Evolutionary conservation across 2,329 filamentous ascomycete genomes (phyloP).

Genomic region (Colletotrichum tabaci): DNA sequence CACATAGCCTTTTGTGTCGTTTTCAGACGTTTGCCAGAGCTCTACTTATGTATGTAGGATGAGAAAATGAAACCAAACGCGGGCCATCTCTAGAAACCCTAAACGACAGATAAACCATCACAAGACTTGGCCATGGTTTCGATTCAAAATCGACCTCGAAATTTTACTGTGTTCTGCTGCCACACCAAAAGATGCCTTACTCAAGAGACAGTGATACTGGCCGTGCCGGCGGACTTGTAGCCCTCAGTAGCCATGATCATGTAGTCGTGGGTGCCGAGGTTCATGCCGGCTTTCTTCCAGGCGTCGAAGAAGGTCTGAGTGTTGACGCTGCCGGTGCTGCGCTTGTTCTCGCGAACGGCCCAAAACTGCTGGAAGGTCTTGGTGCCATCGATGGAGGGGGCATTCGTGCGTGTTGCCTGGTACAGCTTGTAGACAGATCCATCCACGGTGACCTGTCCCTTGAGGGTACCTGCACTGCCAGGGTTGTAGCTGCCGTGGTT

Average conservation of each 20-base stretch:
- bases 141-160: background rate
- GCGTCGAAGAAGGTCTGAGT: constrained; percentile 67
- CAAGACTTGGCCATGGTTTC: background rate
- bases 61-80: too few relatives aligned
- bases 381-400: constrained; percentile 64
- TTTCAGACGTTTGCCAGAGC: too few relatives aligned
- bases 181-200: background rate
- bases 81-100: background rate
- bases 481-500: constrained; percentile 56
- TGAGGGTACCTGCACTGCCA: constrained; percentile 49
- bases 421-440: constrained; percentile 57
- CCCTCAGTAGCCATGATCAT: constrained; percentile 70
- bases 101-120: background rate
- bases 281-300: constrained; percentile 64
- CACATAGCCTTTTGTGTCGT: background rate
- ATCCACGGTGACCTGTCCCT: constrained; percentile 54
- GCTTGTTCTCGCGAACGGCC: constrained; percentile 66
- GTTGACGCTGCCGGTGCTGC: constrained; percentile 65
- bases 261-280: constrained; percentile 65
- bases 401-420: constrained; percentile 55
- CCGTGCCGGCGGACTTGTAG: constrained; percentile 64
- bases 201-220: constrained; percentile 53
- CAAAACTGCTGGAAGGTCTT: constrained; percentile 68
- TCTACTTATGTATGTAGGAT: background rate
- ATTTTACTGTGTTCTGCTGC: too few relatives aligned